A percentile compares a stretch with the other conserved stretches of the same genome.
Conservation (phyloP, 2,329 filamentous ascomycete genomes). For the Colletotrichum viniferum region DNA sequence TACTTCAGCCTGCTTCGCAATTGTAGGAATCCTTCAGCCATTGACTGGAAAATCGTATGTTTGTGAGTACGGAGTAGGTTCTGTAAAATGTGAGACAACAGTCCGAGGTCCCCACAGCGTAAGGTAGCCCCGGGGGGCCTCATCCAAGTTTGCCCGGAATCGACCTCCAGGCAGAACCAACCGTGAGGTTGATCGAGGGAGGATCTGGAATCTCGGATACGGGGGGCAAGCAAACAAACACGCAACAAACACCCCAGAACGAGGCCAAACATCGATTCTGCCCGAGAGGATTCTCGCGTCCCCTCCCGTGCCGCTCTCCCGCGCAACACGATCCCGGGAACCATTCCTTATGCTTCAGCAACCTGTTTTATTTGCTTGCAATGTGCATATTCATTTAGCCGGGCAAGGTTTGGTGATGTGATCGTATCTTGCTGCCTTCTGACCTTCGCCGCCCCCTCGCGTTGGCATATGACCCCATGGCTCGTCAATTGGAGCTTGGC, state of each 20-base stretch:
- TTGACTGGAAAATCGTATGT: not conserved
- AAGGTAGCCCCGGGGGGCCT: not conserved
- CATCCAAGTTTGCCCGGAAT: not conserved
- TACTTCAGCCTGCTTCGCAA: not conserved
- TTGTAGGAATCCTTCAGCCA: not conserved
- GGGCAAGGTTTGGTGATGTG: not conserved
- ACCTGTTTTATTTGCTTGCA: not conserved
- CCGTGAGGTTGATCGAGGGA: not conserved
- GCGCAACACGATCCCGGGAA: not conserved
- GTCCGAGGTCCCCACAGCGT: not conserved
- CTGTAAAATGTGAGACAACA: not conserved
- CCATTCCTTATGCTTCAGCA: not conserved
- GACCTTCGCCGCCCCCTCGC: not conserved
- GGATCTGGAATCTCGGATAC: not conserved
- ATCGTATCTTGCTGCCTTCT: not conserved
- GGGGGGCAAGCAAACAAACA: not conserved
- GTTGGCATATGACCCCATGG: not conserved
- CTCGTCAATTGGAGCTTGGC: not conserved
- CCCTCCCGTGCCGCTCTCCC: not conserved
- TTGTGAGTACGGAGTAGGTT: not conserved
- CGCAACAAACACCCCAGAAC: not conserved
- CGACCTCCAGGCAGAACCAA: not conserved
- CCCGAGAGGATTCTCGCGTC: not conserved
- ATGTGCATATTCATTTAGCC: not conserved
- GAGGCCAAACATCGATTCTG: constrained; percentile 5